These are phyloP conservation scores for Penicillium argentinense DNA, from an alignment of 495 filamentous ascomycete species.

Conservation along the genomic window DNA sequence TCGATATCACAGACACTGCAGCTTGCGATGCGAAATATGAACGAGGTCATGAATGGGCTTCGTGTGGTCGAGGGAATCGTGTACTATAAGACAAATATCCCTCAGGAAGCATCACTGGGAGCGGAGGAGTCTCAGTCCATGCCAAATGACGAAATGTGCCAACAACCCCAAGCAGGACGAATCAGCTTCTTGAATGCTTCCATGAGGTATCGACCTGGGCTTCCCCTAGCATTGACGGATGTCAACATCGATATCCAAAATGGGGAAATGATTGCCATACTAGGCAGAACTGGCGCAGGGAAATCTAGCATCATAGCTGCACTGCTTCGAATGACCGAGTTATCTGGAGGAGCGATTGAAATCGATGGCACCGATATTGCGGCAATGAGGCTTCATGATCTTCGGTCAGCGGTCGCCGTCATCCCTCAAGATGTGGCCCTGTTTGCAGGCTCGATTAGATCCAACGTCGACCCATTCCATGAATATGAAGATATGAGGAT, in stretches of 20 bases:
- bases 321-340: constrained; percentile 50
- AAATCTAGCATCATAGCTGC: constrained; percentile 45
- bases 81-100: background rate
- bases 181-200: background rate
- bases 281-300: constrained; percentile 51
- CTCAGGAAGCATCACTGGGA: background rate
- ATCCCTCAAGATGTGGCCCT: constrained; percentile 55
- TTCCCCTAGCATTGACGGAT: background rate
- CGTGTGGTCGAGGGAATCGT: background rate
- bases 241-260: background rate
- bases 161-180: background rate
- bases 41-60: background rate
- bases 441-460: constrained; percentile 52
- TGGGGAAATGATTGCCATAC: constrained; percentile 19
- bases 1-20: background rate
- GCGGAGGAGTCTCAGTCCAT: background rate
- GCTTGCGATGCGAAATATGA: background rate
- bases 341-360: constrained; percentile 37
- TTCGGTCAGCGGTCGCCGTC: constrained; percentile 47
- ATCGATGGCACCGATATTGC: constrained; percentile 54
- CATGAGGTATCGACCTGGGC: background rate
- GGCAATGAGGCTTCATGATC: constrained; percentile 38
- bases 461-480: constrained; percentile 57
- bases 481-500: constrained; percentile 51
- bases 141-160: background rate